Conservation (phyloP, 805 yeast genomes). For the Barnettozyma californica region DNA sequence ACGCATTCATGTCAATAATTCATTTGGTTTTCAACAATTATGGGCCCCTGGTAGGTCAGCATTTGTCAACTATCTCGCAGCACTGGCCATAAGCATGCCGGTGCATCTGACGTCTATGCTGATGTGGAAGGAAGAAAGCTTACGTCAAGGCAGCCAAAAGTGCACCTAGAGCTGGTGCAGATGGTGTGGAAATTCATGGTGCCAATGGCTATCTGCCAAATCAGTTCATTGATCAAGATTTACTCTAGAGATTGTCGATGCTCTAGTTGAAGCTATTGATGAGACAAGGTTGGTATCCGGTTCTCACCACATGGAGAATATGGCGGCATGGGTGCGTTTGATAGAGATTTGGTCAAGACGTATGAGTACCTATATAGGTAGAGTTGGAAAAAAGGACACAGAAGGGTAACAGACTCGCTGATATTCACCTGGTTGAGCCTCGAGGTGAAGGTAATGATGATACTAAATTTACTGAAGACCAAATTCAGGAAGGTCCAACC, state of each 20-base stretch:
- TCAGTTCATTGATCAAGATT: constrained; percentile 37
- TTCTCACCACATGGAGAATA: constrained; percentile 39
- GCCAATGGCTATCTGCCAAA: constrained; percentile 38
- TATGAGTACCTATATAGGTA: constrained; percentile 34
- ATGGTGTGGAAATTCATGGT: constrained; percentile 36
- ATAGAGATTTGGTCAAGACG: not conserved
- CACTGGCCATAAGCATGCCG: constrained; percentile 32
- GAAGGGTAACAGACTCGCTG: constrained; percentile 24
- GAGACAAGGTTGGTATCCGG: constrained; percentile 43
- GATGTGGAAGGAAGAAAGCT: constrained; percentile 30
- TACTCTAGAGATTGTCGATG: constrained; percentile 43
- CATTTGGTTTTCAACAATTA: constrained; percentile 43
- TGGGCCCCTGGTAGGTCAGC: constrained; percentile 46
- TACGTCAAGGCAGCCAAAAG: constrained; percentile 31
- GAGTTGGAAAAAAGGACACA: constrained; percentile 5
- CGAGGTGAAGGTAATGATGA: constrained; percentile 17
- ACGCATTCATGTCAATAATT: constrained; percentile 45
- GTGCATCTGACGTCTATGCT: constrained; percentile 34
- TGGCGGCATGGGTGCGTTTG: constrained; percentile 35
- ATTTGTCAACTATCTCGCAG: constrained; percentile 32
- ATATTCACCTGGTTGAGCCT: constrained; percentile 30
- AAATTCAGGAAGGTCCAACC: not conserved
- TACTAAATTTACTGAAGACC: not conserved
- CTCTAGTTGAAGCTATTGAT: constrained; percentile 45
- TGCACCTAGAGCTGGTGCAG: constrained; percentile 37